Evolutionary conservation across 495 filamentous ascomycete species (phyloP), one percentile per base, ranked within the genome.

Genomic region (Neurospora sp.): DNA sequence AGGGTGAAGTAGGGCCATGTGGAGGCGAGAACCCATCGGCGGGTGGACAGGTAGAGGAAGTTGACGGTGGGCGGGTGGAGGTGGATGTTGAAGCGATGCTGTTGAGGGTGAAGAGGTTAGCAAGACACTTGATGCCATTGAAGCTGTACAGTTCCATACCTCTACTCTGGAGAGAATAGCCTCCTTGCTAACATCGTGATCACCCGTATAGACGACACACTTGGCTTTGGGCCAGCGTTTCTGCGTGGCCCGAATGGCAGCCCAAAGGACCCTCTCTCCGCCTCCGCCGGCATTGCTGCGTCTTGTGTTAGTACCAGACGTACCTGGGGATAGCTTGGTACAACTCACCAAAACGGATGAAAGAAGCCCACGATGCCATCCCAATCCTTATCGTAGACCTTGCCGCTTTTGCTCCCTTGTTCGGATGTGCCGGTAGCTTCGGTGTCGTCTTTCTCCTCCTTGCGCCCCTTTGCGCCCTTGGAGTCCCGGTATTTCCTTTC

Each of bases 241-340:
- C 82, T 98, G 96, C 6, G 93, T 97, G 39, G 96, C 93, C 75
- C 91, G 90, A 71, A 99, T 91, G 10, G 96, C 96, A 74, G 94
- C 95, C 94, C 96, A 99, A 53, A 99, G 88, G 39, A 99, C 96
- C 80, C 96, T 88, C 83, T 99, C 96, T 72, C 96, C 96, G 47
- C 96, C 96, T 40, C 96, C 96, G 38, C 95, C 96, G 47, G 96
- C 96, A 83, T 98, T 98, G 81, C 93, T 94, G 14, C 14, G 7
- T 47, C 35, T 71, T 70, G 61, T 14, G 65, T 74, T 27, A 74
- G 73, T 37, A 35, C 31, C 7, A 4, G 5, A 65, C 27, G 27
- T 31, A 31, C 27, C 27, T 31, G 27, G 27, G 27, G 27, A 31
- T 31, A 31, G 27, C 27, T 31, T 31, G 27, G 27, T 31, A 31